Percentiles rank a stretch among this genome's conserved stretches.
Evolutionary conservation across 345 rosid genomes (phyloP).

Genomic region (Camelina neglecta): DNA sequence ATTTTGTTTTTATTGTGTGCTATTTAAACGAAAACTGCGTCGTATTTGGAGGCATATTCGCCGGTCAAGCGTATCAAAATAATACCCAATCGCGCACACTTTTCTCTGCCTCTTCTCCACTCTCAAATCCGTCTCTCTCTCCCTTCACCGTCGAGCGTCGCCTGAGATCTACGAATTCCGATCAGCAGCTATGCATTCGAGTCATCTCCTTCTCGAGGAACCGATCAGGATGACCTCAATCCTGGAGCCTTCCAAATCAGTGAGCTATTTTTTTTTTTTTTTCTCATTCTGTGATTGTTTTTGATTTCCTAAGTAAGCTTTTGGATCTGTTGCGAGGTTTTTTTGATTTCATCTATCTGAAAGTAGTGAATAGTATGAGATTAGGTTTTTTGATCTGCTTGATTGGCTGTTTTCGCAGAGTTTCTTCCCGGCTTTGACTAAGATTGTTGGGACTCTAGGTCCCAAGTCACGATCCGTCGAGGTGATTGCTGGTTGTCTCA

Average conservation of each 20-base stretch:
- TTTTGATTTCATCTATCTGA: neutral
- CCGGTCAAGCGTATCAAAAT: conserved; percentile 34
- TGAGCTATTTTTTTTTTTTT: conserved; percentile 47
- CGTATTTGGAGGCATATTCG: conserved; percentile 38
- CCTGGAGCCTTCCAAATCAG: conserved; percentile 88
- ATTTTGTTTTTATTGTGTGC: neutral
- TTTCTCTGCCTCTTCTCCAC: conserved; percentile 32
- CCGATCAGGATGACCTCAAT: conserved; percentile 98
- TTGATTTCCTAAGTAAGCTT: neutral
- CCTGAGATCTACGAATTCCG: conserved; percentile 33
- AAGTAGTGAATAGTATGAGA: neutral
- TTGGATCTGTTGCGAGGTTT: neutral
- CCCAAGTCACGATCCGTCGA: conserved; percentile 76
- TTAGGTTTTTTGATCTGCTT: conserved; percentile 27
- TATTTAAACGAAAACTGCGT: conserved; percentile 21
- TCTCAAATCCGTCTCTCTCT: conserved; percentile 2
- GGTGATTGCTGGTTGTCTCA: conserved; percentile 68
- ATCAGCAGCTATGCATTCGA: conserved; percentile 68
- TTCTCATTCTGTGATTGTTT: neutral
- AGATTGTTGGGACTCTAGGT: conserved; percentile 92
- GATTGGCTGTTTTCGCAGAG: conserved; percentile 49
- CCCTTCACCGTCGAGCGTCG: conserved; percentile 7
- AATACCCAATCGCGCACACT: conserved; percentile 13
- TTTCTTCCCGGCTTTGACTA: conserved; percentile 93
- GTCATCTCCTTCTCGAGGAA: conserved; percentile 93